Base-by-base conservation (phyloP, 2,329 filamentous ascomycete genomes). In the Claviceps sp. region DNA sequence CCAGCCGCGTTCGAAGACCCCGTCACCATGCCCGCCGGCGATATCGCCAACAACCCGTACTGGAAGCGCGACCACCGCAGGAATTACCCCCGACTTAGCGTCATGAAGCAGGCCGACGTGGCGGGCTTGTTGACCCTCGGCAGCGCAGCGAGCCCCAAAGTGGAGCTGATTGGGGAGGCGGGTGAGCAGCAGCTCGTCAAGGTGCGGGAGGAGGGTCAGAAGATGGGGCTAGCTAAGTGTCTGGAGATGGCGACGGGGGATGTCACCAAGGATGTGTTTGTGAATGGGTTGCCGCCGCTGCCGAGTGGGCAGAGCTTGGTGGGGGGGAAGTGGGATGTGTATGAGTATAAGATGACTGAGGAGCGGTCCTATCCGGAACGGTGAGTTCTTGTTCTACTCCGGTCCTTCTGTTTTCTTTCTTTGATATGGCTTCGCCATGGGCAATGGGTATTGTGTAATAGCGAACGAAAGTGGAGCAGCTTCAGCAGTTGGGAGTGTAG, bases 1-100 rank as follows among this genome's bases (percentile, higher is more conserved):
- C 60, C 71, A 58, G 37, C 64, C 58, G 50, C 62, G 57, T 64
- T 68, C 63, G 54, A 66, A 55, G 69, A 71, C 59, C 68, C 69
- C 54, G 68, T 71, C 48, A 48, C 93, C 86, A 9, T 96, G 75
- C 69, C 69, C 39, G 69, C 69, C 5, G 68, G 63, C 53, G 69
- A 71, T 57, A 70, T 71, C 47, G 69, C 69, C 56, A 69, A 67
- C 58, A 71, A 71, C 60, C 59, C 69, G 7, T 71, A 71, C 66
- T 98, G 89, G 88, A 94, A 95, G 77, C 89, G 93, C 62, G 93
- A 98, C 65, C 69, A 74, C 55, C 86, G 93, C 61, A 80, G 93
- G 62, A 77, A 77, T 62, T 97, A 97, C 72, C 86, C 93, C 36
- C 78, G 77, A 60, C 76, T 86, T 52, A 91, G 85, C 63, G 82